A percentile compares a stretch with the other conserved stretches of the same genome.
Evolutionary conservation across 495 filamentous ascomycete species (phyloP).

Genomic region (Parmelia sp.): DNA sequence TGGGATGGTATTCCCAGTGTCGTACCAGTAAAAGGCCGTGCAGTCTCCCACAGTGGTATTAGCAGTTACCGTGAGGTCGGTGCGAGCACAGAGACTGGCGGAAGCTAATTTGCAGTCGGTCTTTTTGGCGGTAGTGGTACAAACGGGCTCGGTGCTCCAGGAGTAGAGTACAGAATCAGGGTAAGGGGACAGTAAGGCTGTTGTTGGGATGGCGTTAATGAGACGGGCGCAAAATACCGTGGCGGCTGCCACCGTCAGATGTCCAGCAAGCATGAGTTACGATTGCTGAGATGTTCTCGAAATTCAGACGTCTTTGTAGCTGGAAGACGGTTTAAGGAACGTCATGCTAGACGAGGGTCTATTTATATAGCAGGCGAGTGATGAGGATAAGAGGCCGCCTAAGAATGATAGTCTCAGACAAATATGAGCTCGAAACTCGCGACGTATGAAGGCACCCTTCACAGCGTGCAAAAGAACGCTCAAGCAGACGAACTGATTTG

Average conservation of each 20-base stretch:
- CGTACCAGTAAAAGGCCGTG: conserved; percentile 13
- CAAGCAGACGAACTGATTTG: not conserved
- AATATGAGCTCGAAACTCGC: not conserved
- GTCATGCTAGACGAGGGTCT: not conserved
- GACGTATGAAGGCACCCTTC: not conserved
- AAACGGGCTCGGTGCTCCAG: conserved; percentile 3
- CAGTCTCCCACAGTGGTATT: conserved; percentile 13
- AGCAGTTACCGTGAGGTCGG: not conserved
- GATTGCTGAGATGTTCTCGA: not conserved
- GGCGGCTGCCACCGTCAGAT: not conserved
- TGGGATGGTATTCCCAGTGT: conserved; percentile 8
- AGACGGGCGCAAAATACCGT: not conserved
- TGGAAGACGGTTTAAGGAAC: not conserved
- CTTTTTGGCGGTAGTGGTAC: not conserved
- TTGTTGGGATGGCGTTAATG: not conserved
- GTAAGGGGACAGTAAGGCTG: not conserved
- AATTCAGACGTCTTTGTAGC: not conserved
- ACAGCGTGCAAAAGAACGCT: not conserved
- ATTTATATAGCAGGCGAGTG: not conserved
- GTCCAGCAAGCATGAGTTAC: not conserved
- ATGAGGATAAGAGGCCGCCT: not conserved
- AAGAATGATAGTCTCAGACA: not conserved
- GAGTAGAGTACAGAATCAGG: not conserved
- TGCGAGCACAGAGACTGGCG: not conserved
- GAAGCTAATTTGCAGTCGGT: conserved; percentile 3